phyloP scores from a whole-genome alignment of 306 rosid species.

The Vigna hirtella region DNA sequence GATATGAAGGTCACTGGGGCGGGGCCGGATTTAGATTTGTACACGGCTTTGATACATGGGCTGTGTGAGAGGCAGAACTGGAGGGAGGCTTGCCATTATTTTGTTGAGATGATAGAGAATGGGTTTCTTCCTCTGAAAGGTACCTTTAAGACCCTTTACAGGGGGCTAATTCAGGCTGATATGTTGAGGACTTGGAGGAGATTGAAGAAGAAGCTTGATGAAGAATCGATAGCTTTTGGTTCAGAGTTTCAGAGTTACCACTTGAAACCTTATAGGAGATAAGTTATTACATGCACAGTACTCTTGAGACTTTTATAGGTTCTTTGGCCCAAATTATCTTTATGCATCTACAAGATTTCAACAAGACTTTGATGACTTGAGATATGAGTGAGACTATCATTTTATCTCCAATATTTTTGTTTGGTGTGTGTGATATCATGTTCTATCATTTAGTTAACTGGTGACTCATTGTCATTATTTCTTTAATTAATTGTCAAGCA shows the following conservation, averaged over 20 bases:
- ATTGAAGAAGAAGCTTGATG: slow-evolving; percentile 87
- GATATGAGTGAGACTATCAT: too few relatives aligned
- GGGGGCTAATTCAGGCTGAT: slow-evolving; percentile 82
- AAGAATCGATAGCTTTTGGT: slow-evolving; percentile 84
- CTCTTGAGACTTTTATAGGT: not conserved
- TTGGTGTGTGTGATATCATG: too few relatives aligned
- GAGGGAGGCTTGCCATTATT: slow-evolving; percentile 83
- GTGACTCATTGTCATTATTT: too few relatives aligned
- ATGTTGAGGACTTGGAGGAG: slow-evolving; percentile 96
- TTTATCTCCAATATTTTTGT: too few relatives aligned
- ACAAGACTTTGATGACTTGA: too few relatives aligned
- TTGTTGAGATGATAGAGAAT: slow-evolving; percentile 92
- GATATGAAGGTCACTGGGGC: slow-evolving; percentile 72
- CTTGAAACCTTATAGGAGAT: slow-evolving; percentile 85
- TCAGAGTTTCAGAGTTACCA: slow-evolving; percentile 79
- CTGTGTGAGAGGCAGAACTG: slow-evolving; percentile 72
- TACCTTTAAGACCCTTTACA: slow-evolving; percentile 87
- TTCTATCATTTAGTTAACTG: too few relatives aligned
- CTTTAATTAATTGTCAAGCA: too few relatives aligned
- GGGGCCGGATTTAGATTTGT: slow-evolving; percentile 86
- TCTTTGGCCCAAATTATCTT: too few relatives aligned
- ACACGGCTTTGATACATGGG: slow-evolving; percentile 76
- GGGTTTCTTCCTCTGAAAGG: slow-evolving; percentile 90
- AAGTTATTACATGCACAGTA: slow-evolving; percentile 7
- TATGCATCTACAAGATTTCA: too few relatives aligned